Evolutionary conservation across 768 basidiomycete genomes (phyloP).

Genomic region (Hericium alpestre): DNA sequence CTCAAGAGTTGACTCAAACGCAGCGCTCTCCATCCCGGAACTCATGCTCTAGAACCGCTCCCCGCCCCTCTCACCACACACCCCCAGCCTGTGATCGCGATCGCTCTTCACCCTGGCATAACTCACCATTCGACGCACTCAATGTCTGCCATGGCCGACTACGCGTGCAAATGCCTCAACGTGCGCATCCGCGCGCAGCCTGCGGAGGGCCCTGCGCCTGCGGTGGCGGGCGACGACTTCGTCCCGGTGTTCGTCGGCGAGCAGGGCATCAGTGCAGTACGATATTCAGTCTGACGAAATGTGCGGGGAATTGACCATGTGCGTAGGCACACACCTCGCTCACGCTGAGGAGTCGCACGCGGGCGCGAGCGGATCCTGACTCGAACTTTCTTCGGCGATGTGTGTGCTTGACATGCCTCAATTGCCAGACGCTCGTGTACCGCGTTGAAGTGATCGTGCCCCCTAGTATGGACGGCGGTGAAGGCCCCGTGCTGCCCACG

Average conservation of each 20-base stretch:
- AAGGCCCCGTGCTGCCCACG: conserved; percentile 57
- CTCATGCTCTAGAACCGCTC: neutral
- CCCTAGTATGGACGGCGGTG: conserved; percentile 45
- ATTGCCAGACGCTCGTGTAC: conserved; percentile 57
- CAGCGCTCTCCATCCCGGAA: neutral
- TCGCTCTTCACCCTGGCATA: neutral
- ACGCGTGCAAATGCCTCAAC: conserved; percentile 66
- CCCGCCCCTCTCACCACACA: neutral
- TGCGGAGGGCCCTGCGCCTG: conserved; percentile 8
- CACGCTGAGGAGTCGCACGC: conserved; percentile 50
- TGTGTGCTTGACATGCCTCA: conserved; percentile 56
- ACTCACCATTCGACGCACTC: neutral
- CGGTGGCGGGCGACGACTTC: conserved; percentile 30
- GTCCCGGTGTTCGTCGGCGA: conserved; percentile 51
- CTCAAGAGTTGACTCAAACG: neutral
- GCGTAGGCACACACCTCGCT: conserved; percentile 42
- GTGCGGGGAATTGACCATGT: conserved; percentile 27
- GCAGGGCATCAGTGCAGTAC: conserved; percentile 55
- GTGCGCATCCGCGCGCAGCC: conserved; percentile 40
- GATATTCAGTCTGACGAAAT: conserved; percentile 13
- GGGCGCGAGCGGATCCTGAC: conserved; percentile 10
- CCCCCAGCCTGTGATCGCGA: neutral
- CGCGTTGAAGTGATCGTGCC: conserved; percentile 55
- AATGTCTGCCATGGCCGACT: conserved; percentile 19
- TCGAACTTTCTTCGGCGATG: conserved; percentile 32